These are phyloP conservation scores for Circinella minor DNA, from an alignment of 371 early-diverging fungal genomes.

Conservation along the genomic window DNA sequence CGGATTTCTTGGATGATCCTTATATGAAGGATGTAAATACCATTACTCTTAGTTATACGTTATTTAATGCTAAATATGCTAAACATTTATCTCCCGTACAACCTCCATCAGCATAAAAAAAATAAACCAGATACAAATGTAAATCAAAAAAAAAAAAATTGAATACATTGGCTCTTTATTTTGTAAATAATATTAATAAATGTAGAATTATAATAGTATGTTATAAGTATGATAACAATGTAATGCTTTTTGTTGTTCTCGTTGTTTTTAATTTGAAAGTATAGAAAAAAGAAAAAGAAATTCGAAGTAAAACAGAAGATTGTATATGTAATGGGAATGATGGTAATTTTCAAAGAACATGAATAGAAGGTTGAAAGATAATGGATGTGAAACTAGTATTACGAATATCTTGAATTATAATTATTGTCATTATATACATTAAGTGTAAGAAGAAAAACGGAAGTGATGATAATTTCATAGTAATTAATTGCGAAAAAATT, in stretches of 20 bases:
- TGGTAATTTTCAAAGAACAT: too few relatives aligned
- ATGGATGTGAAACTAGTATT: not conserved
- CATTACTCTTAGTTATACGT: conserved; percentile 94
- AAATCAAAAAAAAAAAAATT: conserved; percentile 8
- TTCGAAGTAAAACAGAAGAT: too few relatives aligned
- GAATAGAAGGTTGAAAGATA: not conserved
- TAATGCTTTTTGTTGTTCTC: too few relatives aligned
- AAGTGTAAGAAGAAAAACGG: not conserved
- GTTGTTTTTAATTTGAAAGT: too few relatives aligned
- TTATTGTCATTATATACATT: not conserved
- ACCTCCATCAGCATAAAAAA: conserved; percentile 3
- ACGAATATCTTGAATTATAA: not conserved
- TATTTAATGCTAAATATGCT: conserved; percentile 79
- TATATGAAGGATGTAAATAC: conserved; percentile 93
- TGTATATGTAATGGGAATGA: not conserved
- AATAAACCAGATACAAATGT: not conserved
- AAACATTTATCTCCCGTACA: conserved; percentile 33
- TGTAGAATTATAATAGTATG: not conserved
- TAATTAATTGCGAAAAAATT: not conserved
- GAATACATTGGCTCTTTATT: not conserved
- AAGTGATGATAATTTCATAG: too few relatives aligned
- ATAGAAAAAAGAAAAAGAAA: too few relatives aligned
- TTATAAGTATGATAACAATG: too few relatives aligned
- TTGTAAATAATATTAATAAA: not conserved
- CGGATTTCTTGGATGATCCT: conserved; percentile 95